These are phyloP conservation scores for Pythium dissimile DNA, from an alignment of 352 stramenopile genomes.

Conservation along the genomic window DNA sequence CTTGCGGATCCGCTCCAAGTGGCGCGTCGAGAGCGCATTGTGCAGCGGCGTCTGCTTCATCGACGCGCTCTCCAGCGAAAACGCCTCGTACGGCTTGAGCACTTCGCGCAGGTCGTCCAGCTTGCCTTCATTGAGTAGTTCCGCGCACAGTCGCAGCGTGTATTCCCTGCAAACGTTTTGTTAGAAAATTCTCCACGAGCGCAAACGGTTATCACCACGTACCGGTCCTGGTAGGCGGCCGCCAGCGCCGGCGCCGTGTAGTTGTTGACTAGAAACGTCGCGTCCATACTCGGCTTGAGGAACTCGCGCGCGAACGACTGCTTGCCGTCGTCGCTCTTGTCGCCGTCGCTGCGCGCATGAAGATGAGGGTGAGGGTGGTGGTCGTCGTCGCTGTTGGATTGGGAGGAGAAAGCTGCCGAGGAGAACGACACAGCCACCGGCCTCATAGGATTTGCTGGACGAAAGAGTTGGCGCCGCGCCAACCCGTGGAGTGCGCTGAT, in stretches of 20 bases:
- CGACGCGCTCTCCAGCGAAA: slow-evolving; percentile 16
- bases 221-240: slow-evolving; percentile 93
- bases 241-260: slow-evolving; percentile 95
- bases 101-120: slow-evolving; percentile 65
- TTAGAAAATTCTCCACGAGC: too few species aligned
- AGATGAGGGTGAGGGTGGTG: too few species aligned
- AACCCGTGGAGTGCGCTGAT: slow-evolving; percentile 1
- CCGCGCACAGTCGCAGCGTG: slow-evolving; percentile 69
- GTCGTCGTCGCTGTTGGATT: not conserved
- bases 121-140: slow-evolving; percentile 71
- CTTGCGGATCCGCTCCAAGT: slow-evolving; percentile 94
- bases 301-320: slow-evolving; percentile 63
- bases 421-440: not conserved
- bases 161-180: slow-evolving; percentile 52
- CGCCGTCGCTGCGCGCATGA: slow-evolving; percentile 1
- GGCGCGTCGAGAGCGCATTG: slow-evolving; percentile 77
- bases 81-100: slow-evolving; percentile 66
- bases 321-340: slow-evolving; percentile 14
- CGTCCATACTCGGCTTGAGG: slow-evolving; percentile 65
- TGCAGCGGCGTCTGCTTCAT: slow-evolving; percentile 40
- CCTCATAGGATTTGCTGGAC: not conserved
- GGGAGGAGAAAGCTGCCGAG: slow-evolving; percentile 5
- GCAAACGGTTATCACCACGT: slow-evolving; percentile 19
- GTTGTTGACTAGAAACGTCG: slow-evolving; percentile 91
- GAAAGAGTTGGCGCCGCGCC: not conserved